phyloP scores from a whole-genome alignment of 257 asterid species.

The Agastache rugosa region DNA sequence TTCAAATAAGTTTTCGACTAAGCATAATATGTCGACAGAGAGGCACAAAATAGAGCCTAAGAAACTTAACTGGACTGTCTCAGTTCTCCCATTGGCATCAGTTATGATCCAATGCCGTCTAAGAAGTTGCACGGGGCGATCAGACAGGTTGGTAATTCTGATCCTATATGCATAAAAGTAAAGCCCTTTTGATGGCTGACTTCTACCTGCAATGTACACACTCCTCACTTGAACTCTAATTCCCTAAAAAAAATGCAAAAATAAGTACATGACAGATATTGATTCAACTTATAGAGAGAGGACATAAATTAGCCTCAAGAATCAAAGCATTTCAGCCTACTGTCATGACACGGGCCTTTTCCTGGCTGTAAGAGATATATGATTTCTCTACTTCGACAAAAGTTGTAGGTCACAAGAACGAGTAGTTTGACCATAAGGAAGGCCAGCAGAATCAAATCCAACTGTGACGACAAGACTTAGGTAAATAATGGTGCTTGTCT shows the following conservation, averaged over 20 bases:
- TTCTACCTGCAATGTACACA: constrained; percentile 73
- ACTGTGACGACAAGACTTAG: not conserved
- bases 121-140: constrained; percentile 89
- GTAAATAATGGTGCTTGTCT: constrained; percentile 6
- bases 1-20: not conserved
- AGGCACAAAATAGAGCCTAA: not conserved
- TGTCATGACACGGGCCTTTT: too few relatives aligned
- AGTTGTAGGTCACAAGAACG: not conserved
- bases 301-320: too few relatives aligned
- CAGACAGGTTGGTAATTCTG: constrained; percentile 79
- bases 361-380: too few relatives aligned
- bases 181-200: constrained; percentile 81
- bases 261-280: not conserved
- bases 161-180: constrained; percentile 85
- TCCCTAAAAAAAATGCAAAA: constrained; percentile 53
- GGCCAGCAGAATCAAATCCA: not conserved
- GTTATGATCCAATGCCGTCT: constrained; percentile 94
- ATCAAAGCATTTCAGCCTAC: too few relatives aligned
- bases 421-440: not conserved
- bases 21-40: not conserved
- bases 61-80: constrained; percentile 69
- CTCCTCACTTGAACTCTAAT: constrained; percentile 90
- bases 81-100: constrained; percentile 76
- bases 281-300: not conserved
- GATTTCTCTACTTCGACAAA: too few relatives aligned